Evolutionary conservation across 1,284 basidiomycete species (phyloP).

Genomic region (Gymnopus androsaceus): DNA sequence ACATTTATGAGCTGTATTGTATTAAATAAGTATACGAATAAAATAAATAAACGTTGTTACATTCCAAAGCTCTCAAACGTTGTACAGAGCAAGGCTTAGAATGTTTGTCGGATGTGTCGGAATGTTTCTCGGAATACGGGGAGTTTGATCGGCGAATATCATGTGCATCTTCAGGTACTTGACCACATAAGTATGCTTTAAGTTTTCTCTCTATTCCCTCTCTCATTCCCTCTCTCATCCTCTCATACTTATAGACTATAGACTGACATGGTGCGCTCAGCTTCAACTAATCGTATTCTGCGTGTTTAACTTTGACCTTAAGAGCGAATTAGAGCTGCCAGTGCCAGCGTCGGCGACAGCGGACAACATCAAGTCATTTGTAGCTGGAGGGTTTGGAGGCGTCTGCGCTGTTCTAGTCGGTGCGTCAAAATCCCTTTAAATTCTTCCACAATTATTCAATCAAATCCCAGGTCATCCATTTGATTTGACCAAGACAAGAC

Average conservation of each 20-base stretch:
- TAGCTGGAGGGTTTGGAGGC: slow-evolving; percentile 92
- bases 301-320: background rate
- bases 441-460: background rate
- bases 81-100: no score
- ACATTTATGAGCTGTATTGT: background rate
- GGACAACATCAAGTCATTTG: slow-evolving; percentile 79
- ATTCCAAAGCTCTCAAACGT: no score
- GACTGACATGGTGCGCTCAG: slow-evolving; percentile 5
- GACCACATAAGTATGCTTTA: background rate
- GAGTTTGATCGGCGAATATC: background rate
- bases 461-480: slow-evolving; percentile 84
- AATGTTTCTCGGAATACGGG: background rate
- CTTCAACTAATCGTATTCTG: background rate
- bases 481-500: slow-evolving; percentile 93
- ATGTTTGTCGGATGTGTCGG: no score
- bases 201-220: background rate
- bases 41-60: no score
- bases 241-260: background rate
- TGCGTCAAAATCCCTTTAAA: slow-evolving; percentile 34
- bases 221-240: background rate
- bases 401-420: slow-evolving; percentile 86
- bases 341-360: slow-evolving; percentile 40
- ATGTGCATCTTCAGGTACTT: background rate
- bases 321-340: slow-evolving; percentile 25
- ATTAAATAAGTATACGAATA: background rate